A percentile compares a stretch with the other conserved stretches of the same genome.
Evolutionary conservation across 345 rosid genomes (phyloP).

Genomic region (Eucalyptus melliodora): DNA sequence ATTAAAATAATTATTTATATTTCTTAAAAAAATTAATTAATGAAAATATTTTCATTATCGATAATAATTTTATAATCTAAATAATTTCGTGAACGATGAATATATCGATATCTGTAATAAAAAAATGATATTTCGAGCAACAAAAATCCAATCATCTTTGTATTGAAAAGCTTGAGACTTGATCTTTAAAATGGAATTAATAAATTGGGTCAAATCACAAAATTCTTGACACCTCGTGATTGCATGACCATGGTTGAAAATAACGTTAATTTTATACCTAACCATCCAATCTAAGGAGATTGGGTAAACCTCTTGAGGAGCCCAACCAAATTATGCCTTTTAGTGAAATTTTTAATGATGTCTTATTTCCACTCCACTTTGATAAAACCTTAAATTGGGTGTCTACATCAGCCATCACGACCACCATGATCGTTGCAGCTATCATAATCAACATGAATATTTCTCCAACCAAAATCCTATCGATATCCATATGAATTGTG

Average conservation of each 20-base stretch:
- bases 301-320: not conserved
- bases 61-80: too few relatives aligned
- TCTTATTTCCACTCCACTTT: not conserved
- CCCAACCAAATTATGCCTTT: accelerated
- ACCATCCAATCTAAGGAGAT: not conserved
- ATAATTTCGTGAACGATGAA: accelerated
- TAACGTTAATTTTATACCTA: not conserved
- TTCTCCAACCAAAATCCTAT: not conserved
- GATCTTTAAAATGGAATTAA: not conserved
- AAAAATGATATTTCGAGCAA: not conserved
- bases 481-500: not conserved
- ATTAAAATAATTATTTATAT: not conserved
- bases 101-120: accelerated
- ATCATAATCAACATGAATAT: not conserved
- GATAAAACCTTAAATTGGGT: not conserved
- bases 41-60: too few relatives aligned
- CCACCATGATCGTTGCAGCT: not conserved
- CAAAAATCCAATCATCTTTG: accelerated
- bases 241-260: not conserved
- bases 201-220: not conserved
- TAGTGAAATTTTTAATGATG: not conserved
- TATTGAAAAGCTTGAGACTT: not conserved
- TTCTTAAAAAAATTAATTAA: not conserved
- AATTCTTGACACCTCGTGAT: not conserved
- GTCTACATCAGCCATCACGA: not conserved